A percentile compares a stretch with the other conserved stretches of the same genome.
Evolutionary conservation across 768 basidiomycete genomes (phyloP).

Genomic region (Lactifluus piperatus): DNA sequence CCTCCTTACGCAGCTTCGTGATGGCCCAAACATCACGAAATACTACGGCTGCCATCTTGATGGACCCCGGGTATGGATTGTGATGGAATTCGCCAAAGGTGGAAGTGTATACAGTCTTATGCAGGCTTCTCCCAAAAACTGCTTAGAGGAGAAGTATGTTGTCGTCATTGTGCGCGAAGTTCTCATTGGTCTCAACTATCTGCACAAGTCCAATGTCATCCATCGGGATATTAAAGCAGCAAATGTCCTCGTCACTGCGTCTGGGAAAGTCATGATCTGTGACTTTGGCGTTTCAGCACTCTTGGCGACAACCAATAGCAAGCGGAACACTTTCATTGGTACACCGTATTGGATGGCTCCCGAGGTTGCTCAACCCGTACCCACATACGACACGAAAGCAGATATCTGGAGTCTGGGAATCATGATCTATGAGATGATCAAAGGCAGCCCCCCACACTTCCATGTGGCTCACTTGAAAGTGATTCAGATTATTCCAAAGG

Average conservation of each 20-base stretch:
- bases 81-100: constrained; percentile 95
- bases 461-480: constrained; percentile 74
- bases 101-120: constrained; percentile 91
- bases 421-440: constrained; percentile 92
- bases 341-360: constrained; percentile 99
- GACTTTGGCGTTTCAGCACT: constrained; percentile 98
- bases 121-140: constrained; percentile 69
- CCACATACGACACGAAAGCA: constrained; percentile 94
- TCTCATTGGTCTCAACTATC: constrained; percentile 75
- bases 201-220: constrained; percentile 91
- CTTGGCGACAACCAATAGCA: constrained; percentile 73
- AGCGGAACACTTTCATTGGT: constrained; percentile 92
- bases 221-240: constrained; percentile 98
- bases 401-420: constrained; percentile 99
- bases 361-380: constrained; percentile 83
- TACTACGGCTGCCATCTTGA: constrained; percentile 97
- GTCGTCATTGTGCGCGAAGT: constrained; percentile 86
- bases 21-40: constrained; percentile 84
- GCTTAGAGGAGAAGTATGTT: constrained; percentile 84
- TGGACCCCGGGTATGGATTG: constrained; percentile 96
- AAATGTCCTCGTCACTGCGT: constrained; percentile 83
- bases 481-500: constrained; percentile 81
- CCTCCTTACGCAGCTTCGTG: constrained; percentile 80
- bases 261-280: constrained; percentile 89
- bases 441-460: constrained; percentile 91